Base-by-base conservation (phyloP, 2,329 filamentous ascomycete genomes). In the Fusarium praegraminearum region DNA sequence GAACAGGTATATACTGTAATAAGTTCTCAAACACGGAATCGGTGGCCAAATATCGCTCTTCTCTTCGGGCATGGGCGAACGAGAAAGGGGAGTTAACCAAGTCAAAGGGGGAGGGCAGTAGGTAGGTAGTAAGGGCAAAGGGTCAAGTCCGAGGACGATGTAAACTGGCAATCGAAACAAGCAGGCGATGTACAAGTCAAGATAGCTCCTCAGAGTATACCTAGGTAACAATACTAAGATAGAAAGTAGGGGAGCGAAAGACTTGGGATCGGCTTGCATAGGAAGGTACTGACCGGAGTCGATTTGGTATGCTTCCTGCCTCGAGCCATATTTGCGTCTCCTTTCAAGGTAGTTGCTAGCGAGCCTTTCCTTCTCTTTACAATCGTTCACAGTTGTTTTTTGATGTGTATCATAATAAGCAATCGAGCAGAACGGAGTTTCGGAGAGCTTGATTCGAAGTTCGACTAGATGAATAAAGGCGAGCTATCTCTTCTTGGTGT, bases 61-160 rank as follows among this genome's bases (percentile, higher is more conserved):
- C 36, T 53, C 41, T 49, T 56, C 41, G 28, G 46, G 26, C n/a
- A 36, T 22, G 33, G 43, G 60, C 47, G 69, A 71, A 64, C 51
- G 63, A 72, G 74, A 73, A 76, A 77, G 74, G 70, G 74, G 71
- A 71, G 76, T 54, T 72, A 55, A 40, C 32, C 32, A 44, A 41
- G 71, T 62, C 55, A 30, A 60, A 71, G 22, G 30, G 59, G 38
- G 52, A 67, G 26, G 35, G 57, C 67, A 50, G 53, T 53, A 71
- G 13, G 28, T 40, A 28, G 30, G 52, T 50, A 71, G 62, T 49
- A 54, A 66, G 33, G 36, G 57, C 65, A 33, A 54, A 51, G 62
- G 49, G 45, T 46, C 44, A 36, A 60, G 40, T 36, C 41, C 53
- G 66, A 65, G 61, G 62, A 76, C 62, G 71, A 74, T 73, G 33